Base-by-base conservation (phyloP, 2,329 filamentous ascomycete species). In the Ophiocordyceps sinensis region DNA sequence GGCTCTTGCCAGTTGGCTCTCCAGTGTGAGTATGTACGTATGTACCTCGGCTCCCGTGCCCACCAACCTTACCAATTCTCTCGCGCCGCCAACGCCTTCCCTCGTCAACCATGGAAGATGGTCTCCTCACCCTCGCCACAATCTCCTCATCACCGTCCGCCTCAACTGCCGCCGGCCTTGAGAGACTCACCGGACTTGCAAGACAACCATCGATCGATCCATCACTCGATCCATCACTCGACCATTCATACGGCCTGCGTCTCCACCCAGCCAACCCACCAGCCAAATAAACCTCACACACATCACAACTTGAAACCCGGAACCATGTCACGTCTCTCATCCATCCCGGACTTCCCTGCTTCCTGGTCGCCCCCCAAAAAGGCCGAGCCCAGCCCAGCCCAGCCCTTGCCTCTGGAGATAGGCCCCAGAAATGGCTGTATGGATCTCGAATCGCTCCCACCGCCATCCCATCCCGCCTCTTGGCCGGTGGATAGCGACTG, bases 271-370 rank as follows among this genome's bases (percentile, higher is more conserved):
- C 28, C 34, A 19, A 31, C 34, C 34, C 40, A 29, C 37, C 23
- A 9, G 38, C 37, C 37, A 34, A 32, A 37, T 30, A 38, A 30
- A 38, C 29, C 38, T 40, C 34, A 34, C 36, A 38, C 42, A 31
- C 39, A 28, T 23, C 29, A 23, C 23, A 17, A 32, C 43, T 36
- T 44, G 40, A 44, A 44, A 44, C 43, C 43, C 28, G 40, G 39
- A 44, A 41, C 43, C 43, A 41, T 44, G 43, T 41, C 43, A 29
- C 37, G 36, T n/a, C 43, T 21, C 28, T n/a, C 14, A 12, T 37
- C 39, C 31, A 12, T 23, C 36, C 37, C 30, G 28, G 36, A 31
- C 26, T n/a, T 35, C 39, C 42, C 37, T 41, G 30, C 32, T 15
- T 26, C 14, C 32, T 35, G 12, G 32, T 8, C 32, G 32, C 15